These are phyloP conservation scores for Phalaenopsis hybrid DNA, from an alignment of 116 monocot genomes.

Conservation along the genomic window DNA sequence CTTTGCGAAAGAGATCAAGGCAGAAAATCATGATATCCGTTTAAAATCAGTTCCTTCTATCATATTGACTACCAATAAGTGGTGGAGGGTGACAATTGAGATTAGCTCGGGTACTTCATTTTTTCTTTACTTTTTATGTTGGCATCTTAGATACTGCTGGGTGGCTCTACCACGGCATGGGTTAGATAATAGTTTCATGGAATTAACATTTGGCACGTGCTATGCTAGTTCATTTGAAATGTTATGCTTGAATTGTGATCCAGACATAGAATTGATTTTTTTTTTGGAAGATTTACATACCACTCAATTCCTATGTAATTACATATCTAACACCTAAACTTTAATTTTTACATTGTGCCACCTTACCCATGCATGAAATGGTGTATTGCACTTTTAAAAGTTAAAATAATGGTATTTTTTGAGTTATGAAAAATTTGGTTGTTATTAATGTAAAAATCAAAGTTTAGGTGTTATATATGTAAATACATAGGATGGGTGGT, in stretches of 20 bases:
- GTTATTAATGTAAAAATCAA: too few species aligned
- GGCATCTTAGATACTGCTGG: not conserved
- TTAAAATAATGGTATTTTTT: too few species aligned
- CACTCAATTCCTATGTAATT: too few species aligned
- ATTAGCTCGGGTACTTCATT: slow-evolving; percentile 64
- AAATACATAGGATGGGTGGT: too few species aligned
- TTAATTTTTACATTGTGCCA: too few species aligned
- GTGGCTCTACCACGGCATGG: not conserved
- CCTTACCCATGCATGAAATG: too few species aligned
- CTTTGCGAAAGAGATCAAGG: too few species aligned
- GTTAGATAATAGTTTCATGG: not conserved
- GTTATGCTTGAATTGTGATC: not conserved
- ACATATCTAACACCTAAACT: too few species aligned
- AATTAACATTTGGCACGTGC: not conserved
- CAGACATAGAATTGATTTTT: not conserved
- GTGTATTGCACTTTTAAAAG: too few species aligned
- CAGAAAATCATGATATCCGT: slow-evolving; percentile 18
- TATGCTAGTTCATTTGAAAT: not conserved
- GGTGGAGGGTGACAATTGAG: slow-evolving; percentile 73
- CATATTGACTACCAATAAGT: slow-evolving; percentile 51
- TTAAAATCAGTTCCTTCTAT: slow-evolving; percentile 39
- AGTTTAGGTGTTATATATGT: too few species aligned
- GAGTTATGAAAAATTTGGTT: too few species aligned
- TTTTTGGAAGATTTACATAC: too few species aligned
- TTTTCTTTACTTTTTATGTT: not conserved